Base-by-base conservation (phyloP, 2,329 filamentous ascomycete species). In the Microcyclosporella mali region DNA sequence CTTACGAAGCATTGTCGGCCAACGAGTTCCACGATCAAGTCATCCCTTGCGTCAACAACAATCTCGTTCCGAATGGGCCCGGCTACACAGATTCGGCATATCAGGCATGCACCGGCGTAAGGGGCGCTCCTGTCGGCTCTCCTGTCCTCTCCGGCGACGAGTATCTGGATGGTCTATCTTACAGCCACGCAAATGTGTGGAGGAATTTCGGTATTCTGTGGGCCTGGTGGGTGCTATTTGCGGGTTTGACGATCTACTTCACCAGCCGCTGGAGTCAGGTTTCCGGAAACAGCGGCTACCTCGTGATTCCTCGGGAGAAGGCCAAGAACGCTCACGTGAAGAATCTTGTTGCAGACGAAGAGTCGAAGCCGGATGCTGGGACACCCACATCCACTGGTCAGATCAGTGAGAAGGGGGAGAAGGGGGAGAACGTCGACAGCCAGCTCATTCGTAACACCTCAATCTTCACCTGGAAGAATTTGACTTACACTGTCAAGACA, bases 381-480 rank as follows among this genome's bases (percentile, higher is more conserved):
- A 46, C 49, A 39, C 49, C 49, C 43, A 40, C 43, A 11, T 27
- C 38, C 10, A 33, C 41, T 9, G 25, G 37, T 16, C 40, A 37
- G 12, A 8, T 37, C 4, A 44, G 49, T 30, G 44, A 47, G 32
- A 47, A 40, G 37, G 31, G 31, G 33, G 37, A 39, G 21, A 45
- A 42, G n/a, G 33, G 38, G 6, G 36, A 37, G 8, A 46, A 51
- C 27, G 29, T 53, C 16, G 45, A 53, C 12, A 36, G 28, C 15
- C 51, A 53, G 30, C 67, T 84, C 1, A 64, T 81, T 21, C 74
- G 74, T 18, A 84, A 85, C 59, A 82, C 75, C 0, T 81, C 78
- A 0, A 70, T 84, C 0, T 85, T 94, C 43, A 94, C 88, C 0
- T 95, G 88, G 84, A 85, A 90, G 61, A 73, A 85, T 51, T 79